Base-by-base conservation (phyloP, 2,329 filamentous ascomycete species). In the Neonectria coccinea region DNA sequence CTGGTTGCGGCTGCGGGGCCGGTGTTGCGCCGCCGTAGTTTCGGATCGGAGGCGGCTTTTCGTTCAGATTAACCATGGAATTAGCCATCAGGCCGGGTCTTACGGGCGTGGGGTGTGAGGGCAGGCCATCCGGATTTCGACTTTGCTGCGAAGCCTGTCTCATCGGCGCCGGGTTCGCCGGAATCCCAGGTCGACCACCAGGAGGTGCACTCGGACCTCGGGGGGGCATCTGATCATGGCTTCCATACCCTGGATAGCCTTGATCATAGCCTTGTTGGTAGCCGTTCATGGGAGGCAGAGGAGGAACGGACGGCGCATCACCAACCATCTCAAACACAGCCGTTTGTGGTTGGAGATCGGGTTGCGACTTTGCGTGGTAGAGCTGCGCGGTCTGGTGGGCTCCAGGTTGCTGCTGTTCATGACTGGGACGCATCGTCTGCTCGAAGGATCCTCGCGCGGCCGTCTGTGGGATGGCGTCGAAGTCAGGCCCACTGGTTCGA, bases 261-360 rank as follows among this genome's bases (percentile, higher is more conserved):
- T 74, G 67, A 50, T 73, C 71, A 47, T 78, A 74, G 18, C 68
- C 69, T 51, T 73, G 69, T 20, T 72, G 76, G 51, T 77, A 78
- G 25, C 74, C 64, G 63, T 74, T 57, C 56, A 75, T 67, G 16
- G 70, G 64, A 59, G 79, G 84, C 73, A 84, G 79, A 44, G 79
- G 82, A 11, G 89, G 88, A 31, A 89, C 78, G 3, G 83, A 80
- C 22, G 87, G 88, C 20, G 84, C 82, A 70, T 92, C 89, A 27
- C 81, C 85, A 2, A 87, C 89, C 85, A 94, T 91, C 73, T 93
- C 92, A 69, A 93, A 93, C 1, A 92, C 85, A 9, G 91, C 91
- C 2, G 88, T 83, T 70, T 92, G 88, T 4, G 86, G 84, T 68
- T 88, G 84, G 62, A 91, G 79, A 73, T 91, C 86, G 31, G 90